A percentile compares a stretch with the other conserved stretches of the same genome.
phyloP scores from a whole-genome alignment of 2,329 filamentous ascomycete species.

The Phialemoniopsis sp. region DNA sequence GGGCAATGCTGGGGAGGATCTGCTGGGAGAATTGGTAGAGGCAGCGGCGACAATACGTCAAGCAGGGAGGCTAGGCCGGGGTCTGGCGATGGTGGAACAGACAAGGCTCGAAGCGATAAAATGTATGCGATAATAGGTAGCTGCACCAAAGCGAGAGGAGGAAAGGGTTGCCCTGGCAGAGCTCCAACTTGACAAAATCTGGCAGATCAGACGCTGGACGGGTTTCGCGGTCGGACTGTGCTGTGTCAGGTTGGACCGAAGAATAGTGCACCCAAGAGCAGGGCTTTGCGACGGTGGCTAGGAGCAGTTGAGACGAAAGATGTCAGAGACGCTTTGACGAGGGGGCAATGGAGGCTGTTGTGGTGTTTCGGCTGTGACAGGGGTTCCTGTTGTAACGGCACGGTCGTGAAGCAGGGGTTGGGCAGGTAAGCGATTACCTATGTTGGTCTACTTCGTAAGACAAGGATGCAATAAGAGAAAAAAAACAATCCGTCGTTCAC shows the following conservation, averaged over 20 bases:
- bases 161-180: no score
- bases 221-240: slow-evolving; percentile 35
- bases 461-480: slow-evolving; percentile 1
- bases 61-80: background rate
- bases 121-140: no score
- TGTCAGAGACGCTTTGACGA: slow-evolving; percentile 40
- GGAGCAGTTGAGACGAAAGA: slow-evolving; percentile 34
- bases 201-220: slow-evolving; percentile 34
- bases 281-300: slow-evolving; percentile 17
- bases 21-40: slow-evolving; percentile 3
- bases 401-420: no score
- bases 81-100: no score
- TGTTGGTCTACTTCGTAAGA: background rate
- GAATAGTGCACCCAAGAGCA: slow-evolving; percentile 20
- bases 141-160: no score
- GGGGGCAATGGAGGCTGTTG: slow-evolving; percentile 23
- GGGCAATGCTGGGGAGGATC: slow-evolving; percentile 14
- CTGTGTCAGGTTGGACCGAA: slow-evolving; percentile 29
- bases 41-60: no score
- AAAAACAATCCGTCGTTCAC: background rate
- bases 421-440: no score
- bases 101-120: no score
- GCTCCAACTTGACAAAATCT: background rate
- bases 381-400: slow-evolving; percentile 10
- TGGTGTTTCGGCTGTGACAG: slow-evolving; percentile 31